A percentile compares a stretch with the other conserved stretches of the same genome.
Evolutionary conservation across 352 stramenopile genomes (phyloP).

Genomic region (Globisporangium apiculatum): DNA sequence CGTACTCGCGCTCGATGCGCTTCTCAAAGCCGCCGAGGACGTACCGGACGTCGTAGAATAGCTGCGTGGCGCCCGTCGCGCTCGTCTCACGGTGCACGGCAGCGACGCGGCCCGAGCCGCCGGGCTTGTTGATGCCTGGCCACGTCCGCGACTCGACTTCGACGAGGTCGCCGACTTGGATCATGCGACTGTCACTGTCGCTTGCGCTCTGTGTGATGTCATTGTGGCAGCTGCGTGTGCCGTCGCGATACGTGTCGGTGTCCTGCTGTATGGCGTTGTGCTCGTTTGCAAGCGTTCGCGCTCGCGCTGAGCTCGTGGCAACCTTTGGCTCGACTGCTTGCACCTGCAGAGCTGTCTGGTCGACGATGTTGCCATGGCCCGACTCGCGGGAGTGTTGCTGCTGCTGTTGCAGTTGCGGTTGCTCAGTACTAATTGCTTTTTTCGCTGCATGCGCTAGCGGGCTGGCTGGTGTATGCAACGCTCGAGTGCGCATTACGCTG

Average conservation of each 20-base stretch:
- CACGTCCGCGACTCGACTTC: constrained; percentile 72
- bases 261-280: no score
- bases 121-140: constrained; percentile 85
- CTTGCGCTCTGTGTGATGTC: not conserved
- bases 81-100: constrained; percentile 28
- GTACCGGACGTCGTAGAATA: constrained; percentile 81
- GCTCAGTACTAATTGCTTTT: not conserved
- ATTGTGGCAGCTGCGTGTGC: no score
- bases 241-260: no score
- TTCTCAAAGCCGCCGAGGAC: constrained; percentile 74
- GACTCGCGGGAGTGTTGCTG: not conserved
- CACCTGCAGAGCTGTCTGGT: not conserved
- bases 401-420: not conserved
- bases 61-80: constrained; percentile 11
- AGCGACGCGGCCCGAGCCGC: constrained; percentile 53
- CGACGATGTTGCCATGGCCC: not conserved
- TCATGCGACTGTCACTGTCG: constrained; percentile 4
- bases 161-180: constrained; percentile 40
- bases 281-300: not conserved
- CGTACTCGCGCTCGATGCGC: constrained; percentile 58
- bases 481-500: not conserved
- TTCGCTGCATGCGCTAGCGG: not conserved
- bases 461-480: not conserved
- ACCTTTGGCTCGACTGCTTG: not conserved
- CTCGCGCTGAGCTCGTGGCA: not conserved